Conservation (phyloP, 164 flowering plant species). For the Annona cherimola region DNA sequence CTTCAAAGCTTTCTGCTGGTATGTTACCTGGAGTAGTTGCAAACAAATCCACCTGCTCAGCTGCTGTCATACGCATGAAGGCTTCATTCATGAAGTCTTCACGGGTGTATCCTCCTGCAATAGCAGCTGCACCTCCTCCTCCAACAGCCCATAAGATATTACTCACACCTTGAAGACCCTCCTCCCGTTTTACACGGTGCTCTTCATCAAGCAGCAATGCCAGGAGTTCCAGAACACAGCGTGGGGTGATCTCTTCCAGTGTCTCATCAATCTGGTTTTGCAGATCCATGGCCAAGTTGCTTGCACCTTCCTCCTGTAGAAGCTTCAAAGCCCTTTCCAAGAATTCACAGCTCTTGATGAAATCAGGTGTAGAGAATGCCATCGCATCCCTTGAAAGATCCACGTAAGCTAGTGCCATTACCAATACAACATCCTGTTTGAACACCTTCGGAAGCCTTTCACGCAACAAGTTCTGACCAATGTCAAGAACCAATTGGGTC, state of each 20-base stretch:
- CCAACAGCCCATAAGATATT: conserved; percentile 98
- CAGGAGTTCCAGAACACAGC: too few species aligned
- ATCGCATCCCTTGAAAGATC: conserved; percentile 91
- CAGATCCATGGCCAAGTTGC: too few species aligned
- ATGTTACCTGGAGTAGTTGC: conserved; percentile 79
- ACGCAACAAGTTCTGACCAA: conserved; percentile 63
- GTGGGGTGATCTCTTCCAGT: too few species aligned
- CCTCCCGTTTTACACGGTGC: too few species aligned
- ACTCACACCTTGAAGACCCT: too few species aligned
- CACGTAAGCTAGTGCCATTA: conserved; percentile 85
- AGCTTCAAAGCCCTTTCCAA: conserved; percentile 89
- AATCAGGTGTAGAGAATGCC: conserved; percentile 81
- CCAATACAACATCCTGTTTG: conserved; percentile 88
- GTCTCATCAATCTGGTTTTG: too few species aligned
- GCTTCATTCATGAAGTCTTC: conserved; percentile 93
- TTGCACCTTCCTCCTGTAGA: conserved; percentile 85
- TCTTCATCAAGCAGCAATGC: too few species aligned
- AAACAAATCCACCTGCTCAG: conserved; percentile 96
- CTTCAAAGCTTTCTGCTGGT: conserved; percentile 90
- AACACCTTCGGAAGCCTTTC: conserved; percentile 79
- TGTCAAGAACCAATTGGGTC: conserved; percentile 53
- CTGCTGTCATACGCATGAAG: conserved; percentile 74
- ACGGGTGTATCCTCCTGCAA: conserved; percentile 93
- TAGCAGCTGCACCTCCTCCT: conserved; percentile 87
- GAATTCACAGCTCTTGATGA: conserved; percentile 63